Base-by-base conservation (phyloP, 2,329 filamentous ascomycete genomes). In the Fusarium irregulare region DNA sequence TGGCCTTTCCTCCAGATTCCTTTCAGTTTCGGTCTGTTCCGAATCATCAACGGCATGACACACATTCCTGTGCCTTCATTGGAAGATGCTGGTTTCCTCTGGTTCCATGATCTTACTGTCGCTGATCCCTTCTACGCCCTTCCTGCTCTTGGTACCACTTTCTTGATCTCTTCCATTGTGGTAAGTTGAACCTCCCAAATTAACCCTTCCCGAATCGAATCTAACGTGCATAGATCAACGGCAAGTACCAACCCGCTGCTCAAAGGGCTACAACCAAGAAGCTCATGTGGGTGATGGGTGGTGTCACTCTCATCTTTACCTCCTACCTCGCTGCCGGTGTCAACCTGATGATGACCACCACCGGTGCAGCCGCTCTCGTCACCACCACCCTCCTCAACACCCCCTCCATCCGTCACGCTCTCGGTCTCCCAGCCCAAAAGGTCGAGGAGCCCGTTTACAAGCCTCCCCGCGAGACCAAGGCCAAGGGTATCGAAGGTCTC, bases 21-120 rank as follows among this genome's bases (percentile, higher is more conserved):
- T 7, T 84, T 97, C 69, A 92, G 91, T 65, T 93, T 89, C 78
- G 93, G 94, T 74, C 90, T 92, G 64, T 98, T 95, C 84, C 89
- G 92, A 64, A 83, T 95, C 47, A 79, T 97, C 68, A 86, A 88
- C 56, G 90, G 86, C 71, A 97, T 97, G 92, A 80, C 88, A 2
- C 79, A 84, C 23, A 82, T 98, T 49, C 95, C 95, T 6, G 93
- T 98, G 7, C 95, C 95, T 0, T 91, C 89, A 2, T 79, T 98
- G 70, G 87, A 92, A 73, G 83, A 81, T 2, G 92, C 92, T 32
- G 91, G 92, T 4, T 81, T 90, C 37, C 81, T 90, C 42, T 99
- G 96, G 96, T 87, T 98, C 71, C 81, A 83, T 3, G 92, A 98
- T 78, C 80, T 99, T 67, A 91, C 93, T 1, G 77, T 89, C 23